Percentiles rank a stretch among this genome's conserved stretches.
Evolutionary conservation across 2,329 filamentous ascomycete genomes (phyloP).

Genomic region (Cordyceps farinosa): DNA sequence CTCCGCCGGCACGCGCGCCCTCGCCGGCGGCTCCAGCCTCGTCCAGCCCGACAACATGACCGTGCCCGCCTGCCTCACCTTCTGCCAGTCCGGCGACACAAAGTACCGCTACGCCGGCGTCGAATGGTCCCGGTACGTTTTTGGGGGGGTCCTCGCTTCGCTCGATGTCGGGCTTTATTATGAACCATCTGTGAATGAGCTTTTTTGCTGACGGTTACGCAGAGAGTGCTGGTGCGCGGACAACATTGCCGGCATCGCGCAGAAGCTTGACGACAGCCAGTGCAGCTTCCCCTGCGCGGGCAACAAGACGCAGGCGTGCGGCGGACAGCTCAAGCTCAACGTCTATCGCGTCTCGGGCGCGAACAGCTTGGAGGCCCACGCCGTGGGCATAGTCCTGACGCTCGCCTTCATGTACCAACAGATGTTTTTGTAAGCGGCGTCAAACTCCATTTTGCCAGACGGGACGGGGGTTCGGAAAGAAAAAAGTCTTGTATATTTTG

Average conservation of each 20-base stretch:
- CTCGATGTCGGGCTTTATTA: neutral
- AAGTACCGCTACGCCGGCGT: slow-evolving; percentile 50
- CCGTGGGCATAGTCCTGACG: slow-evolving; percentile 4
- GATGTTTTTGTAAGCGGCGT: neutral
- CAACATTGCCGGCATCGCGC: slow-evolving; percentile 44
- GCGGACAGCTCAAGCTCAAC: slow-evolving; percentile 48
- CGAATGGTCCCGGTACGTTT: slow-evolving; percentile 46
- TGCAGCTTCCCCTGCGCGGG: slow-evolving; percentile 55
- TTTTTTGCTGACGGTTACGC: no score
- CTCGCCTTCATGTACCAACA: neutral
- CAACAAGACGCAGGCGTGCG: slow-evolving; percentile 49
- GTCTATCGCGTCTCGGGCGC: slow-evolving; percentile 36
- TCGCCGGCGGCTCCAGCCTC: slow-evolving; percentile 40
- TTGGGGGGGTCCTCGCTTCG: neutral
- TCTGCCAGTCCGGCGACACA: slow-evolving; percentile 41
- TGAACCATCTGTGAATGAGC: no score
- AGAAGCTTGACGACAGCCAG: slow-evolving; percentile 41
- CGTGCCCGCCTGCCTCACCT: slow-evolving; percentile 47
- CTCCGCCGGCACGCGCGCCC: slow-evolving; percentile 44
- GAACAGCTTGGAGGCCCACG: neutral
- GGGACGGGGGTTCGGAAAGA: neutral
- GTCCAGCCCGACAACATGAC: slow-evolving; percentile 47
- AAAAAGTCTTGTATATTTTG: no score
- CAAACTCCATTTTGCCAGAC: neutral
- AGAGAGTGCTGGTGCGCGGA: slow-evolving; percentile 61